Base-by-base conservation (phyloP, 345 rosid genomes). In the Populus pruinosa region DNA sequence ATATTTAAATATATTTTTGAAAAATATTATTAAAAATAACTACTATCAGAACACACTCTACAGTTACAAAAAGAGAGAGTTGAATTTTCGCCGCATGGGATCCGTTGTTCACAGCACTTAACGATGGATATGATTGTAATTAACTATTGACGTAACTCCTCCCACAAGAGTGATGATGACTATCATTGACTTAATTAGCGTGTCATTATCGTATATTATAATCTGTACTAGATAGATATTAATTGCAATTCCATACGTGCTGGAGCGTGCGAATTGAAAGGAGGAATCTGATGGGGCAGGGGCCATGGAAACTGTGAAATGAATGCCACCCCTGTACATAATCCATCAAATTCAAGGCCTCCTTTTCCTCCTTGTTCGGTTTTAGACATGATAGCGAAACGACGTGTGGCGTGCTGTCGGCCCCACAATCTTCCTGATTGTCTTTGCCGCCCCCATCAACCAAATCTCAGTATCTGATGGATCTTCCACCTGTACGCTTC, bases 361-460 rank as follows among this genome's bases (percentile, higher is more conserved):
- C 8, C n/a, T 20, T 7, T 7, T 53, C 59, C 23, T 6, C 8
- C 2, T 53, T 6, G 59, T 20, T 7, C 18, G 41, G n/a, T 5
- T 33, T 35, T 18, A 63, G 67, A 47, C 38, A 11, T 70, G 79
- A 80, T 64, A 29, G 47, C 8, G 79, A 76, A 50, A 76, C 66
- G 64, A 76, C 76, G 65, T 31, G 79, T 66, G 69, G 83, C 72
- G 66, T 70, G 67, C 38, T 5, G 36, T 75, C 67, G 72, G 35
- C 39, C 67, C 79, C 61, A 65, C 17, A 0, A 7, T 18, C 36
- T 71, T 20, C 78, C 71, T 38, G 71, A 20, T 33, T 33, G n/a
- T 49, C 39, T 70, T 21, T 17, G 27, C 61, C 39, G 97, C 36
- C 90, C 68, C 96, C 96, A 5, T 71, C 85, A 1, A 89, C 92